These are phyloP conservation scores for Crepidotus variabilis DNA, from an alignment of 768 basidiomycete species.

Conservation along the genomic window DNA sequence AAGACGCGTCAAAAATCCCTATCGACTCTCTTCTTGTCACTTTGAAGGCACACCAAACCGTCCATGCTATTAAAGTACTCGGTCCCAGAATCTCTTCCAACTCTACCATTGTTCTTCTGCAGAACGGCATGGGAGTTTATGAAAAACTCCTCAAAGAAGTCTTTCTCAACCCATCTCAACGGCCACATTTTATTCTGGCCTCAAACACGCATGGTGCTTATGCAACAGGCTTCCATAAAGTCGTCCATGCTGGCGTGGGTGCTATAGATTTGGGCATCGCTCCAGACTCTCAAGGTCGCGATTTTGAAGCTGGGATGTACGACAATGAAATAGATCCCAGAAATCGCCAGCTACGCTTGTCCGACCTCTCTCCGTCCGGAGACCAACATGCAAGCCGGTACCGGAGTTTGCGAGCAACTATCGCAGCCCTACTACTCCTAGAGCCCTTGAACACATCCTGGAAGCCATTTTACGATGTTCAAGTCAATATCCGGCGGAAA, in stretches of 20 bases:
- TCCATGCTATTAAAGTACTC: conserved; percentile 54
- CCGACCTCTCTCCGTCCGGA: conserved; percentile 45
- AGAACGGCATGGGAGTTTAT: conserved; percentile 93
- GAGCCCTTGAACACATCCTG: conserved; percentile 58
- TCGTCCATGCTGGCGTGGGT: conserved; percentile 71
- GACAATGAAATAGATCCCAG: conserved; percentile 27
- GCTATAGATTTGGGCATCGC: conserved; percentile 75
- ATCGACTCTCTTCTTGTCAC: conserved; percentile 84
- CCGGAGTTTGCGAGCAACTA: conserved; percentile 60
- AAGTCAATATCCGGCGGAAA: conserved; percentile 72
- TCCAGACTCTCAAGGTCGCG: conserved; percentile 57
- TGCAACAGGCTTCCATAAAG: conserved; percentile 44
- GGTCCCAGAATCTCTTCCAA: conserved; percentile 56
- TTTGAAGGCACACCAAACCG: conserved; percentile 70
- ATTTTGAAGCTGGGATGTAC: conserved; percentile 56
- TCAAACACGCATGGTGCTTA: conserved; percentile 81
- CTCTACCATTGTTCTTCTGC: conserved; percentile 87
- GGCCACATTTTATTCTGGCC: conserved; percentile 85
- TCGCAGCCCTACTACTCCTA: conserved; percentile 57
- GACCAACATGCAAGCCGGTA: conserved; percentile 43
- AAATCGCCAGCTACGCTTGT: conserved; percentile 43
- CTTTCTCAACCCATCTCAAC: conserved; percentile 67
- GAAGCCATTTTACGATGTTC: conserved; percentile 62
- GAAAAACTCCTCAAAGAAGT: conserved; percentile 65
- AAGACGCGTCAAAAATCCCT: conserved; percentile 1